A percentile compares a stretch with the other conserved stretches of the same genome.
Conservation (phyloP, 192 early-diverging fungal species). For the Lobulomyces angularis region DNA sequence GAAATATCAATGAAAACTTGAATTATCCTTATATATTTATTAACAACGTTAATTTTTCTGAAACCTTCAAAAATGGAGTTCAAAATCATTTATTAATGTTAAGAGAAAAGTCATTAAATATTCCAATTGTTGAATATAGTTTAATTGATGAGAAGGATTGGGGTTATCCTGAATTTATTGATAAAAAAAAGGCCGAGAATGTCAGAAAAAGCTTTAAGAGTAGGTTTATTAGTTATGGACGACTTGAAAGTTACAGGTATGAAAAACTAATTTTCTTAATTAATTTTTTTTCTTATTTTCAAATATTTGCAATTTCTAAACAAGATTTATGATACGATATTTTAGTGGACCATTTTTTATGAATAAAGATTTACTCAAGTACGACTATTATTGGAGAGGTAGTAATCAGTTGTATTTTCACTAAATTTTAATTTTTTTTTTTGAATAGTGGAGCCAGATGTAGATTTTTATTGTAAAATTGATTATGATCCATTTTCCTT, state of each 20-base stretch:
- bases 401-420: background rate
- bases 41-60: slow-evolving; percentile 62
- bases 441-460: slow-evolving; percentile 54
- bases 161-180: slow-evolving; percentile 61
- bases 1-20: slow-evolving; percentile 58
- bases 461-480: slow-evolving; percentile 68
- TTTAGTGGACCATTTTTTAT: slow-evolving; percentile 20
- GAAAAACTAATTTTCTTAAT: slow-evolving; percentile 75
- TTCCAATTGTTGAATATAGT: slow-evolving; percentile 34
- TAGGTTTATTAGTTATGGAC: too few relatives aligned
- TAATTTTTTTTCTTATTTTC: slow-evolving; percentile 62
- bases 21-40: slow-evolving; percentile 77
- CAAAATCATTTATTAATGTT: too few relatives aligned
- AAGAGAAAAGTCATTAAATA: too few relatives aligned
- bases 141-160: slow-evolving; percentile 57
- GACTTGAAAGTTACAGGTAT: too few relatives aligned
- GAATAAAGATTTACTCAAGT: slow-evolving; percentile 28
- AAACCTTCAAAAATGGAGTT: slow-evolving; percentile 39
- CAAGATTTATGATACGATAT: too few relatives aligned
- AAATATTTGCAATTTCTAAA: too few relatives aligned
- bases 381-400: slow-evolving; percentile 73
- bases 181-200: slow-evolving; percentile 49
- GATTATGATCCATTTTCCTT: slow-evolving; percentile 68
- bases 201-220: slow-evolving; percentile 36
- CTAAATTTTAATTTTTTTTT: background rate